Evolutionary conservation across 2,329 filamentous ascomycete species (phyloP), one percentile per base, ranked within the genome.

Genomic region (Fusarium succisae): DNA sequence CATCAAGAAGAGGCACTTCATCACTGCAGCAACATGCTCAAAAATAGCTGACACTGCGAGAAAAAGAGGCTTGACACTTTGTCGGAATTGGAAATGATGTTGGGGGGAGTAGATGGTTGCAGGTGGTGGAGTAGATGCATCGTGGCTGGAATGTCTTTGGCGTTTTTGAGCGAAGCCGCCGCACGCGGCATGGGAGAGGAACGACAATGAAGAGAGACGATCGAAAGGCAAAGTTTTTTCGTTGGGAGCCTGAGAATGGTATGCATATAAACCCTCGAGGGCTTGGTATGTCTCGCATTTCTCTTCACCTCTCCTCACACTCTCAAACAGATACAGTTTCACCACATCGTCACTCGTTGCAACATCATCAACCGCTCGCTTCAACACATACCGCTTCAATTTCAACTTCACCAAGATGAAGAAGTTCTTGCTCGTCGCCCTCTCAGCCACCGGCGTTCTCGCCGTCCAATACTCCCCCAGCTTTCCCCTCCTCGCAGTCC

Each of bases 371-470:
- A 30, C 24, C 24, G 18, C 24, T 55, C 24, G 26, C 24, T 30
- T 6, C 35, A 28, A 39, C 2, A n/a, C 32, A 47, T 12, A 44
- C 37, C 39, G 20, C 28, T n/a, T 41, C 28, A 37, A 12, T 0
- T 7, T 57, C 28, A 24, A 38, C 13, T 54, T 30, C 35, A 37
- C 14, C 35, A 55, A 63, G 4, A 80, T 80, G 79, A 75, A 76
- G 70, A 80, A 77, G 70, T 17, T 77, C 35, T 24, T 78, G 35
- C 22, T 81, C 57, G 24, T 79, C 47, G 60, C 68, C 13, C 68
- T 80, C 30, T 73, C 74, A 30, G 69, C 73, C 30, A 56, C 72
- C 4, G 67, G 69, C 26, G 69, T 59, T 15, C 43, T 79, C 50
- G 78, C 78, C 2, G 41, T 70, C 11, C 55, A 67, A 39, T 56